phyloP scores from a whole-genome alignment of 73 alveolate genomes.

The Tetrahymena borealis region DNA sequence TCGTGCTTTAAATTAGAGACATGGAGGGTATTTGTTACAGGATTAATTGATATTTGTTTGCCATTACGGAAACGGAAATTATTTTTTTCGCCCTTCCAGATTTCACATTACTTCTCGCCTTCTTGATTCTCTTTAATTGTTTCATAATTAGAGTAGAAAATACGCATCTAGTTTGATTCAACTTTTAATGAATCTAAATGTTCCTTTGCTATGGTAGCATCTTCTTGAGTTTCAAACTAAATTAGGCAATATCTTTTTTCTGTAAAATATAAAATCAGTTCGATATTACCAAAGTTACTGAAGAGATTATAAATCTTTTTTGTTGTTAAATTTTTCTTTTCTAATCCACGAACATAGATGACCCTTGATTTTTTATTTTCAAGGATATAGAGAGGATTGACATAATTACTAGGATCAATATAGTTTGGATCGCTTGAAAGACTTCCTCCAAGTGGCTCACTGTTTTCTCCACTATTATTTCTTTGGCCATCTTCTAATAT shows the following conservation, averaged over 20 bases:
- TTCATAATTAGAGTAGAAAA: conserved; percentile 33
- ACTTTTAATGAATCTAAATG: conserved; percentile 5
- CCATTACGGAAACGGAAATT: conserved; percentile 13
- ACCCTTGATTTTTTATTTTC: conserved; percentile 36
- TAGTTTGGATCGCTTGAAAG: neutral
- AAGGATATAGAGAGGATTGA: conserved; percentile 16
- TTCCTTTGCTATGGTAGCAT: conserved; percentile 32
- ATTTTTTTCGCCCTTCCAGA: conserved; percentile 4
- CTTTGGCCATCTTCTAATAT: neutral
- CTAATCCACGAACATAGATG: conserved; percentile 33
- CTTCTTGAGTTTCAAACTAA: conserved; percentile 7
- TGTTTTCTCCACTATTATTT: neutral
- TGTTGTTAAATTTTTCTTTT: conserved; percentile 4
- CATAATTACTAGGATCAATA: conserved; percentile 33
- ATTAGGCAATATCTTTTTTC: conserved; percentile 21
- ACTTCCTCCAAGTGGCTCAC: conserved; percentile 19
- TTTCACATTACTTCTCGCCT: neutral
- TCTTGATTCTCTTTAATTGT: neutral
- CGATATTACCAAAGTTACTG: conserved; percentile 36
- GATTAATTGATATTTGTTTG: conserved; percentile 30
- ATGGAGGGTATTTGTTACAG: conserved; percentile 23
- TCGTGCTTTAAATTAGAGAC: conserved; percentile 12
- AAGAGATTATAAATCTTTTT: conserved; percentile 28
- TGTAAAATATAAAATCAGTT: conserved; percentile 9
- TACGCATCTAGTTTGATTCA: conserved; percentile 6